Percentiles rank a stretch among this genome's conserved stretches.
phyloP scores from a whole-genome alignment of 345 rosid genomes.

The Lepidium sativum region DNA sequence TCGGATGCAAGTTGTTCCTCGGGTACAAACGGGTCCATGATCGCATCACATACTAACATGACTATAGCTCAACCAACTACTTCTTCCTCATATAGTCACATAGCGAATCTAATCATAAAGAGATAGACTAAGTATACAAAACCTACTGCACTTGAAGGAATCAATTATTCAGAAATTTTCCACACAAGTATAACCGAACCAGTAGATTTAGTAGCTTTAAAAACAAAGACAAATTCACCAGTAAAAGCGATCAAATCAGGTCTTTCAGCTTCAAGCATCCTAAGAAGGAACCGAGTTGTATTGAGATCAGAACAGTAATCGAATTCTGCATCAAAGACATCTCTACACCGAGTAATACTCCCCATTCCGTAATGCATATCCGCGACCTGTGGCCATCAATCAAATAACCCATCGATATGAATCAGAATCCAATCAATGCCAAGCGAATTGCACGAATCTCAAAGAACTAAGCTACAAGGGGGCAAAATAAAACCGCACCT shows the following conservation, averaged over 20 bases:
- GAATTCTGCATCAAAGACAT: constrained; percentile 52
- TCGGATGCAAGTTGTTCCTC: too few relatives aligned
- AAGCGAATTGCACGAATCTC: not conserved
- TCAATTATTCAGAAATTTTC: not conserved
- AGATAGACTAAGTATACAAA: not conserved
- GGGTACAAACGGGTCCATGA: too few relatives aligned
- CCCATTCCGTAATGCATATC: constrained; percentile 95
- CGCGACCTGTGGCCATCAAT: constrained; percentile 43
- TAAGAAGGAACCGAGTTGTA: constrained; percentile 58
- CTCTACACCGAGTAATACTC: constrained; percentile 57
- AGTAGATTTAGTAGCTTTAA: not conserved
- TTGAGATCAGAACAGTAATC: constrained; percentile 73
- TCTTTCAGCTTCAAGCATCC: constrained; percentile 62
- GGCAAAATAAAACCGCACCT: constrained; percentile 30
- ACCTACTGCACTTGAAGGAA: not conserved
- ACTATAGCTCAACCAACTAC: not conserved
- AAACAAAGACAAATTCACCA: constrained; percentile 28
- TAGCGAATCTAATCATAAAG: not conserved
- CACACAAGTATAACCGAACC: too few relatives aligned
- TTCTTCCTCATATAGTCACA: not conserved
- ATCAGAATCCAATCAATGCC: not conserved
- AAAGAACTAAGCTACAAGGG: too few relatives aligned
- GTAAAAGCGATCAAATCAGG: constrained; percentile 87
- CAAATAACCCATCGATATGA: not conserved
- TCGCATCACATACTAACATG: not conserved